Base-by-base conservation (phyloP, 306 rosid genomes). In the Castanea crenata region DNA sequence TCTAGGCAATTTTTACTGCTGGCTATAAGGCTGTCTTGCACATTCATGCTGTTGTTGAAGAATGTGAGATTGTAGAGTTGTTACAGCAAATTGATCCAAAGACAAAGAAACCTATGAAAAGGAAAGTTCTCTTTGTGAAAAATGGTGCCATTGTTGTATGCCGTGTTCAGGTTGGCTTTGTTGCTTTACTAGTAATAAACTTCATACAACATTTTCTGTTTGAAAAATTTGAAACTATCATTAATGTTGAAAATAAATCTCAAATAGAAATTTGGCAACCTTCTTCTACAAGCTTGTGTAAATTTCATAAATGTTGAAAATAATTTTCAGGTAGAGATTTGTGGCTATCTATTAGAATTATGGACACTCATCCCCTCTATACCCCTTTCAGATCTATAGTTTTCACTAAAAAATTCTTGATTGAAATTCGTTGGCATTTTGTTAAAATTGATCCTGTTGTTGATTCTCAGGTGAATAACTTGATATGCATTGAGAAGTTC, bases 1-100 rank as follows among this genome's bases (percentile, higher is more conserved):
- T 62, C 56, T 67, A 96, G 99, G 99, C 99, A 74, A 96, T 96
- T 80, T 96, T 96, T 84, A 96, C 99, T n/a, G 98, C 98, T 85
- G 99, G 99, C 31, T 96, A 96, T 84, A 93, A 93, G 82, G 99
- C 99, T 81, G 90, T 96, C 78, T 80, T 96, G 88, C 99, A 96
- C 81, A 84, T 96, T 76, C 99, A 96, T 81, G 77, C 97, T 35
- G 82, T 96, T 76, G 99, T 96, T 55, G 99, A 96, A 86, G 99
- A 96, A 84, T 96, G 99, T 84, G 99, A 96, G 87, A 93, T 96
- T 77, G 93, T 96, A 52, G 97, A 96, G 80, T 89, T 96, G 76
- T 62, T 93, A 14, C 92, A 93, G 55, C 96, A 96, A 91, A 90
- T 96, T 73, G 99, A 96, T 87, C 89, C 93, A 18, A 96, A 86